phyloP scores from a whole-genome alignment of 2,329 filamentous ascomycete genomes.

The Calonectria henricotiae region DNA sequence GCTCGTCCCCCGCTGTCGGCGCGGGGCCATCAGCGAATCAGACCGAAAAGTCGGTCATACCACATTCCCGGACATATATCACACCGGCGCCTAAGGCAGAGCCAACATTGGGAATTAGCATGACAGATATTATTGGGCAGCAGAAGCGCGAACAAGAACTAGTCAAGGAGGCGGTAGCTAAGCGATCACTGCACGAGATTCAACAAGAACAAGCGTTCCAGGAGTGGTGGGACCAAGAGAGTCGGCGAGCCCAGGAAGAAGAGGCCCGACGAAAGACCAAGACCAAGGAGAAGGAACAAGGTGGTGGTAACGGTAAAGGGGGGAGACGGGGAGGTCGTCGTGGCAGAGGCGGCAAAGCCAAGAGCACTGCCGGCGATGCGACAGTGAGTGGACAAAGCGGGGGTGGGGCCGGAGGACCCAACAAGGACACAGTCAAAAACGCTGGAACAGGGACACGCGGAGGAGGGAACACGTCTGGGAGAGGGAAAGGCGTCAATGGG shows the following conservation, averaged over 20 bases:
- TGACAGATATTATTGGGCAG: constrained; percentile 91
- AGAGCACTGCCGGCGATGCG: constrained; percentile 44
- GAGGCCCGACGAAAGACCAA: constrained; percentile 64
- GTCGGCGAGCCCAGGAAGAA: constrained; percentile 78
- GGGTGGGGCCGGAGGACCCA: constrained; percentile 36
- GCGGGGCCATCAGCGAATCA: constrained; percentile 52
- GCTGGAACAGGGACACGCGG: constrained; percentile 43
- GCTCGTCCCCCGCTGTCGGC: constrained; percentile 54
- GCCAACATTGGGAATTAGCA: constrained; percentile 78
- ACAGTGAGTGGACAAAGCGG: constrained; percentile 43
- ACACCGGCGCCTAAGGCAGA: constrained; percentile 74
- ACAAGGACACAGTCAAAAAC: constrained; percentile 35
- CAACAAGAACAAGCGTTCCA: constrained; percentile 98
- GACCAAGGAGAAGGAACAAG: constrained; percentile 62
- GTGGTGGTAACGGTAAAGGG: constrained; percentile 53
- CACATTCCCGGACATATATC: constrained; percentile 76
- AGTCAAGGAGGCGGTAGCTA: constrained; percentile 87
- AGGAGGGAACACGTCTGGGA: constrained; percentile 38
- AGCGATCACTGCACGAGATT: constrained; percentile 92
- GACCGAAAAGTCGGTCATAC: constrained; percentile 64
- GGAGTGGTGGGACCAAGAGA: constrained; percentile 95
- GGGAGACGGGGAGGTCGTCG: constrained; percentile 53
- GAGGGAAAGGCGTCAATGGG: constrained; percentile 48
- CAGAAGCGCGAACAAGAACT: constrained; percentile 88
- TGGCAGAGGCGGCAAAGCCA: constrained; percentile 54